A percentile compares a stretch with the other conserved stretches of the same genome.
phyloP scores from a whole-genome alignment of 257 asterid species.

The Paraleonurus japonicus region DNA sequence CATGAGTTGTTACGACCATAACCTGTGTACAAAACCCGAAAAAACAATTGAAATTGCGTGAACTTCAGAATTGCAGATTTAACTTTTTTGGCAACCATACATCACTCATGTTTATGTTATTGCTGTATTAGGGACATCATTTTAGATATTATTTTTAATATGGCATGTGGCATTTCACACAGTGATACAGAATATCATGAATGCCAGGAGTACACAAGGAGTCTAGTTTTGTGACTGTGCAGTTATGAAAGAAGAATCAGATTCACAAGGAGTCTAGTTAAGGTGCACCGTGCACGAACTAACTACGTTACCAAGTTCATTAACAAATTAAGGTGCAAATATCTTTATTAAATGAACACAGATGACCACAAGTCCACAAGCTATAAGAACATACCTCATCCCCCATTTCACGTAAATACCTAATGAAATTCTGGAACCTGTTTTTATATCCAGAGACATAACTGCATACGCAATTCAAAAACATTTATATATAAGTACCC shows the following conservation, averaged over 20 bases:
- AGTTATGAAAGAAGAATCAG: not conserved
- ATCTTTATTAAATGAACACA: not conserved
- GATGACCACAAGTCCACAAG: not conserved
- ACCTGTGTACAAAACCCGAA: constrained; percentile 54
- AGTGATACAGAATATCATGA: not conserved
- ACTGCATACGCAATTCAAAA: constrained; percentile 47
- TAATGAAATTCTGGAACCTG: constrained; percentile 96
- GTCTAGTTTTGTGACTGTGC: not conserved
- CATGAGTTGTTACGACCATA: constrained; percentile 97
- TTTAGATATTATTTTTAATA: too few relatives aligned
- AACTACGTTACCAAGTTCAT: not conserved
- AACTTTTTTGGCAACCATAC: too few relatives aligned
- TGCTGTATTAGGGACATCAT: too few relatives aligned
- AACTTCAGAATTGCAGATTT: not conserved
- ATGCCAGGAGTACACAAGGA: not conserved
- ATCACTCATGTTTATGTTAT: too few relatives aligned
- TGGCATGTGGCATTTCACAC: not conserved
- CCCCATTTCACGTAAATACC: constrained; percentile 96
- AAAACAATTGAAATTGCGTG: constrained; percentile 6
- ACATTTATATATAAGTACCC: not conserved
- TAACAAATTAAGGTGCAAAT: not conserved
- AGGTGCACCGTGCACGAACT: too few relatives aligned
- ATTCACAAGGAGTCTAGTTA: too few relatives aligned
- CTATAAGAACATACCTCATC: constrained; percentile 71
- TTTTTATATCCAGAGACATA: constrained; percentile 96